A percentile compares a stretch with the other conserved stretches of the same genome.
Conservation (phyloP, 225 moss, liverwort and hornwort species). For the Polytrichum commune region DNA sequence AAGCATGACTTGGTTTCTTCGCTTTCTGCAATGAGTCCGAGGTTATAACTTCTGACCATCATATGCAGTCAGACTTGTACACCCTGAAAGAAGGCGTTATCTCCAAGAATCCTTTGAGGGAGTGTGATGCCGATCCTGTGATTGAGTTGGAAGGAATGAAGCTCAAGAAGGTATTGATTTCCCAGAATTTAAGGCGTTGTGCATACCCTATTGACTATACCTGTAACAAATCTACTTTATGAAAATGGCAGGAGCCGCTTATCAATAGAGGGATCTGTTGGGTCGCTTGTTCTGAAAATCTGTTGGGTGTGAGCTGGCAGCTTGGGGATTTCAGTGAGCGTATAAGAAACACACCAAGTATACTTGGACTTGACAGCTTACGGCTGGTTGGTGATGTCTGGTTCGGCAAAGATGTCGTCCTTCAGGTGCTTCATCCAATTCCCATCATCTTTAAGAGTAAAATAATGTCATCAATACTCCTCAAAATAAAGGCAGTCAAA, state of each 20-base stretch:
- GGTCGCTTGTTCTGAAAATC: too few relatives aligned
- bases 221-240: background rate
- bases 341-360: conserved; percentile 38
- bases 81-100: conserved; percentile 36
- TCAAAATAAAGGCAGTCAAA: too few relatives aligned
- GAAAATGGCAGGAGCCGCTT: background rate
- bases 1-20: too few relatives aligned
- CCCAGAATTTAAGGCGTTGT: background rate
- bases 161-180: conserved; percentile 42
- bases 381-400: conserved; percentile 57
- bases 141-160: conserved; percentile 55
- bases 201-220: background rate
- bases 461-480: background rate
- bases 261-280: too few relatives aligned
- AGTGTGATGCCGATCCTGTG: conserved; percentile 22
- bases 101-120: conserved; percentile 27
- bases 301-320: conserved; percentile 22
- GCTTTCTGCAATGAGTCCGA: too few relatives aligned
- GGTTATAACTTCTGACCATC: background rate
- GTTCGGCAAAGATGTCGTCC: conserved; percentile 56
- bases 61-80: conserved; percentile 48
- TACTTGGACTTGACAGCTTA: conserved; percentile 38
- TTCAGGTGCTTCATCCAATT: conserved; percentile 30
- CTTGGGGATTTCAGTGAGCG: conserved; percentile 50
- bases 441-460: background rate